Conservation (phyloP, 169 alveolate species). For the Plasmodium vivax region DNA sequence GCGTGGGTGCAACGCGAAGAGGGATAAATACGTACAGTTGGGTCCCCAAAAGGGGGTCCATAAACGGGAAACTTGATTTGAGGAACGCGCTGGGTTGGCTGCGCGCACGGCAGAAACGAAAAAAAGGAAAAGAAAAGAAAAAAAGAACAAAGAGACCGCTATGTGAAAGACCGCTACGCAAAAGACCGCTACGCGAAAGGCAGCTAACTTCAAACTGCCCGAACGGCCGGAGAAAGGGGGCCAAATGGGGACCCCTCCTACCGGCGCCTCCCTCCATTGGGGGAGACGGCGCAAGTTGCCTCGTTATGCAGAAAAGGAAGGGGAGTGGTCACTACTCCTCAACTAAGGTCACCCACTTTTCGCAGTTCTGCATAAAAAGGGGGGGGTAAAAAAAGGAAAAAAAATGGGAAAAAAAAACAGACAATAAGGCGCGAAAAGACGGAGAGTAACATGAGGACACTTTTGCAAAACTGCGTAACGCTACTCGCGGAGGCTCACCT, state of each 20-base stretch:
- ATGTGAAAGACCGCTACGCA: not conserved
- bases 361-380: conserved; percentile 27
- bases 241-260: not conserved
- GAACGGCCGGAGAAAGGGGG: not conserved
- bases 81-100: not conserved
- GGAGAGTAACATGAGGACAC: not conserved
- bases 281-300: not conserved
- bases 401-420: not conserved
- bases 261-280: not conserved
- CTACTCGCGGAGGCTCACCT: not conserved
- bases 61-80: not conserved
- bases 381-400: not conserved
- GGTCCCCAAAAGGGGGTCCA: not conserved
- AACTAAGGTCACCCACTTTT: conserved; percentile 50
- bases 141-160: not conserved
- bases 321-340: conserved; percentile 18
- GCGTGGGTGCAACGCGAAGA: not conserved
- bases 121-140: no score
- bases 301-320: not conserved
- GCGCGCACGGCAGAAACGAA: not conserved
- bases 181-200: no score
- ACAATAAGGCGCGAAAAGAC: not conserved
- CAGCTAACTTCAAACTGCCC: not conserved
- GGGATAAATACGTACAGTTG: not conserved
- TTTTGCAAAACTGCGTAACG: not conserved